These are phyloP conservation scores for Juglanconis oblonga DNA, from an alignment of 2,329 filamentous ascomycete genomes.

Conservation along the genomic window DNA sequence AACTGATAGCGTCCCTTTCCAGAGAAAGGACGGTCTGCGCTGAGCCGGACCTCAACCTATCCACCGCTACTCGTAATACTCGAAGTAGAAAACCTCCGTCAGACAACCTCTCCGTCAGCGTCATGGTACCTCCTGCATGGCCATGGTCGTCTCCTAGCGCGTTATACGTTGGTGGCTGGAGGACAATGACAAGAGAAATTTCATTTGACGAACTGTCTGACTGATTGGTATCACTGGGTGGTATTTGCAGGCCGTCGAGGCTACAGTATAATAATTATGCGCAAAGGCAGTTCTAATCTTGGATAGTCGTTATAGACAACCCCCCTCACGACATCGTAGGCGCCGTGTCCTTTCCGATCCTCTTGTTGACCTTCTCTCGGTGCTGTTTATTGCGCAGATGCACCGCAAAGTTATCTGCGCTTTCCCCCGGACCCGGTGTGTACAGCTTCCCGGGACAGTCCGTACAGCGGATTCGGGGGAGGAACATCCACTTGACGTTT, in stretches of 20 bases:
- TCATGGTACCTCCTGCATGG: no score
- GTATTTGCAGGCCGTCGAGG: not conserved
- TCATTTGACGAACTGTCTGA: not conserved
- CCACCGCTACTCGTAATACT: no score
- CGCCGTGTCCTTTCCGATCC: slow-evolving; percentile 31
- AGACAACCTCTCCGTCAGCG: no score
- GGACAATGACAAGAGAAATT: not conserved
- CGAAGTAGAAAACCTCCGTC: no score
- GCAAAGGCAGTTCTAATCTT: not conserved
- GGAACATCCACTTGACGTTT: slow-evolving; percentile 74
- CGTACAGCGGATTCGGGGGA: slow-evolving; percentile 85
- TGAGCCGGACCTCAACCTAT: no score
- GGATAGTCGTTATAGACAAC: not conserved
- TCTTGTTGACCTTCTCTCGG: slow-evolving; percentile 64
- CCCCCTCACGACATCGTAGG: not conserved
- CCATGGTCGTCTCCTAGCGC: no score
- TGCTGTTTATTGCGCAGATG: slow-evolving; percentile 86
- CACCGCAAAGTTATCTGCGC: slow-evolving; percentile 87
- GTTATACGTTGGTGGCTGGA: no score
- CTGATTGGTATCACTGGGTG: not conserved
- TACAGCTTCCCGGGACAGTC: slow-evolving; percentile 95
- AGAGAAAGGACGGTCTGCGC: no score
- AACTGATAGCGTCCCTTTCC: no score
- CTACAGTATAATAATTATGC: not conserved
- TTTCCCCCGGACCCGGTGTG: slow-evolving; percentile 80